A percentile compares a stretch with the other conserved stretches of the same genome.
phyloP scores from a whole-genome alignment of 2,329 filamentous ascomycete species.

The Aspergillus alliaceus region DNA sequence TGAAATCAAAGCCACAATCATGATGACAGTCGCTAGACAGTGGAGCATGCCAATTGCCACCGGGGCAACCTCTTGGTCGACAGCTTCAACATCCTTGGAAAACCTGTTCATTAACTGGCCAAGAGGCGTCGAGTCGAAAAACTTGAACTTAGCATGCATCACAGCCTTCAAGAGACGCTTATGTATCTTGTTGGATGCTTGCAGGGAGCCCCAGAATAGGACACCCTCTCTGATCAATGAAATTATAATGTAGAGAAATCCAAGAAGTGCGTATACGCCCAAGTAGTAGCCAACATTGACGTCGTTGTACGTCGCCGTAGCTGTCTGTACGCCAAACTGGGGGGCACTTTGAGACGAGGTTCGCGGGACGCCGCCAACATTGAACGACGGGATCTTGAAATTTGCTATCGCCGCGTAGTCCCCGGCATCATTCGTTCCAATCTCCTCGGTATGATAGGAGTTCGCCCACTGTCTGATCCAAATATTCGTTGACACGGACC shows the following conservation, averaged over 20 bases:
- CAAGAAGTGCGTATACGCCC: slow-evolving; percentile 76
- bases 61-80: slow-evolving; percentile 94
- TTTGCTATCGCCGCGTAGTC: slow-evolving; percentile 43
- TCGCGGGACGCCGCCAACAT: slow-evolving; percentile 36
- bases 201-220: slow-evolving; percentile 88
- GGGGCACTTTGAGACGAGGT: slow-evolving; percentile 30
- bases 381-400: slow-evolving; percentile 39
- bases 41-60: slow-evolving; percentile 77
- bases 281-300: slow-evolving; percentile 87
- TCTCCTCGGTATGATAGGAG: slow-evolving; percentile 65
- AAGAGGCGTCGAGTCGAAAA: slow-evolving; percentile 94
- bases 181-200: slow-evolving; percentile 83
- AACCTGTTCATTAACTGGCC: slow-evolving; percentile 98
- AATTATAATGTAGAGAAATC: slow-evolving; percentile 72
- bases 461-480: slow-evolving; percentile 98
- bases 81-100: slow-evolving; percentile 91
- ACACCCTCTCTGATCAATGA: slow-evolving; percentile 82
- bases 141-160: slow-evolving; percentile 89
- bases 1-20: slow-evolving; percentile 85
- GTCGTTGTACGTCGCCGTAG: slow-evolving; percentile 36
- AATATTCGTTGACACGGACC: slow-evolving; percentile 81
- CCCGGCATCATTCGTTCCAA: slow-evolving; percentile 30
- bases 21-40: slow-evolving; percentile 68
- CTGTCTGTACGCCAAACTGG: slow-evolving; percentile 26
- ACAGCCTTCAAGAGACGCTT: slow-evolving; percentile 73